These are phyloP conservation scores for Dactylorhiza incarnata DNA, from an alignment of 106 monocot genomes.

Conservation along the genomic window DNA sequence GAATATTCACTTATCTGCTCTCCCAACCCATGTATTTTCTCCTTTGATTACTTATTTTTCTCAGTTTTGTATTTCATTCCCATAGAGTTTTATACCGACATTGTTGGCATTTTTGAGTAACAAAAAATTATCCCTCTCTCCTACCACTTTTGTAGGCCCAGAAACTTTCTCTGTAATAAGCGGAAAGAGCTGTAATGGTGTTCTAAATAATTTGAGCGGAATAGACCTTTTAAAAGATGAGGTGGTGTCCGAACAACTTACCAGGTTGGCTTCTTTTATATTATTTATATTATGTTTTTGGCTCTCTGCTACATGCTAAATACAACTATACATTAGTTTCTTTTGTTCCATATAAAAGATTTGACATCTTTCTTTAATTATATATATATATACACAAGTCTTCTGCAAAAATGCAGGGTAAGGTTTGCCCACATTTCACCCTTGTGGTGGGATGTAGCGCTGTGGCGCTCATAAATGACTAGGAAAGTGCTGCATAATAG, in stretches of 20 bases:
- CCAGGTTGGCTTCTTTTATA: conserved; percentile 33
- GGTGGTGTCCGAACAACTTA: conserved; percentile 75
- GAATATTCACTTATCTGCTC: neutral
- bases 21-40: neutral
- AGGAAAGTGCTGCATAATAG: too few relatives aligned
- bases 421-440: too few relatives aligned
- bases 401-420: too few relatives aligned
- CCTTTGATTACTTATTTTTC: neutral
- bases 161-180: conserved; percentile 8
- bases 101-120: neutral
- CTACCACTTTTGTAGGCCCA: conserved; percentile 7
- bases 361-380: neutral
- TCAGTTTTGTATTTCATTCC: neutral
- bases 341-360: neutral
- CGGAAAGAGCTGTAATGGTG: conserved; percentile 4
- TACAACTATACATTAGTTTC: neutral
- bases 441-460: too few relatives aligned
- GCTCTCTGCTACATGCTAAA: neutral
- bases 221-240: conserved; percentile 61
- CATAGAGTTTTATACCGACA: neutral
- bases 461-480: too few relatives aligned
- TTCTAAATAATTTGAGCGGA: conserved; percentile 17
- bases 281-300: neutral
- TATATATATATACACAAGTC: too few relatives aligned
- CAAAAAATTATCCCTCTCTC: neutral